Evolutionary conservation across 768 basidiomycete genomes (phyloP).

Genomic region (Naganishia onofrii): DNA sequence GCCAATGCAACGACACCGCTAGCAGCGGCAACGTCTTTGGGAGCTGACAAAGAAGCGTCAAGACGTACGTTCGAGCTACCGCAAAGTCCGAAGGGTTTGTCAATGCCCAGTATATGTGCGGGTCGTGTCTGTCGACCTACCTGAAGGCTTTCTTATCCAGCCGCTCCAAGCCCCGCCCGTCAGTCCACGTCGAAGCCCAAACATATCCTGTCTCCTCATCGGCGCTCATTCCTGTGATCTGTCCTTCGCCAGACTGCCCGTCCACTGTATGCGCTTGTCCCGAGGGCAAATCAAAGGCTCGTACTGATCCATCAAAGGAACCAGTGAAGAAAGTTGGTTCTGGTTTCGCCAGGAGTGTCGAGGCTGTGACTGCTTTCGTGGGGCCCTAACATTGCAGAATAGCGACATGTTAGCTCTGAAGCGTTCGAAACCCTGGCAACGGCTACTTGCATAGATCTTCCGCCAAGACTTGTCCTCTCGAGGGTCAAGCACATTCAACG

Average conservation of each 20-base stretch:
- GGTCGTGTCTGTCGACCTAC: slow-evolving; percentile 52
- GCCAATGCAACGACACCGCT: slow-evolving; percentile 34
- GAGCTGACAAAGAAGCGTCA: slow-evolving; percentile 1
- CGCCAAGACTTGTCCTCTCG: slow-evolving; percentile 64
- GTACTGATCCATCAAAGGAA: slow-evolving; percentile 60
- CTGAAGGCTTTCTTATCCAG: slow-evolving; percentile 55
- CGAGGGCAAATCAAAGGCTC: slow-evolving; percentile 44
- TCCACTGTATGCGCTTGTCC: slow-evolving; percentile 54
- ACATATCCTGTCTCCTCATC: slow-evolving; percentile 64
- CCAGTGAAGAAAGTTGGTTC: slow-evolving; percentile 72
- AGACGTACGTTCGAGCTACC: not conserved
- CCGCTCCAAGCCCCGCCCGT: slow-evolving; percentile 3
- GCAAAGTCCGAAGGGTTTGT: not conserved
- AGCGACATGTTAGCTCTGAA: not conserved
- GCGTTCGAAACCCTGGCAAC: too few species aligned
- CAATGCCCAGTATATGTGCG: not conserved
- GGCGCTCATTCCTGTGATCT: slow-evolving; percentile 64
- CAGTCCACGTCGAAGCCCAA: slow-evolving; percentile 43
- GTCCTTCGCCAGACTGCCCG: slow-evolving; percentile 69
- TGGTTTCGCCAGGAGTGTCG: slow-evolving; percentile 34
- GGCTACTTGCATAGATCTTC: slow-evolving; percentile 60
- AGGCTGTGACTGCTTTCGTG: slow-evolving; percentile 73
- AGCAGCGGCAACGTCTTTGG: slow-evolving; percentile 22
- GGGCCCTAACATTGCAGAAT: slow-evolving; percentile 64
- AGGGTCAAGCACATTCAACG: slow-evolving; percentile 77